Evolutionary conservation across 371 early-diverging fungal species (phyloP).

Genomic region (Mucor piriformis): DNA sequence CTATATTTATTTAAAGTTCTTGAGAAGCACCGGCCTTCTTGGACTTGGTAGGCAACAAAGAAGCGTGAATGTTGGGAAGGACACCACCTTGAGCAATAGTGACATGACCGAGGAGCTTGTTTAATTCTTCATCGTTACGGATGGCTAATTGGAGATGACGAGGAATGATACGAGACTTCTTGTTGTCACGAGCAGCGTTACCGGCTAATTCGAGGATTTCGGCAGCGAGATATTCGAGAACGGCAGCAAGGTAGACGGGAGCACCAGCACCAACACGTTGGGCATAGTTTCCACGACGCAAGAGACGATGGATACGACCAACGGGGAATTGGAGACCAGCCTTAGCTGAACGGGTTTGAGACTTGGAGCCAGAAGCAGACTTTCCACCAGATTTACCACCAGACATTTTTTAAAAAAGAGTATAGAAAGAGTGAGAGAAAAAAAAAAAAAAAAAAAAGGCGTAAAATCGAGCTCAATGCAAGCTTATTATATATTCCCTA

Average conservation of each 20-base stretch:
- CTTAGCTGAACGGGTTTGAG: slow-evolving; percentile 75
- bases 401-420: slow-evolving; percentile 34
- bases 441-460: slow-evolving; percentile 27
- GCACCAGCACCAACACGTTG: slow-evolving; percentile 92
- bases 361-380: slow-evolving; percentile 58
- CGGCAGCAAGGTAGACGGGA: slow-evolving; percentile 92
- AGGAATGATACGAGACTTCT: slow-evolving; percentile 91
- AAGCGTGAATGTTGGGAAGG: slow-evolving; percentile 80
- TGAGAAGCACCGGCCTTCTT: slow-evolving; percentile 62
- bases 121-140: slow-evolving; percentile 94
- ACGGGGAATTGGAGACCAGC: slow-evolving; percentile 96
- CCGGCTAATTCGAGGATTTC: slow-evolving; percentile 95
- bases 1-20: slow-evolving; percentile 42
- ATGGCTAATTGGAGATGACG: slow-evolving; percentile 89
- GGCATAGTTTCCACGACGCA: slow-evolving; percentile 93
- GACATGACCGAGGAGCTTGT: slow-evolving; percentile 88
- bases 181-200: slow-evolving; percentile 93
- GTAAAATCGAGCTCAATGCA: too few relatives aligned
- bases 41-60: slow-evolving; percentile 66
- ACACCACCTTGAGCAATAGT: slow-evolving; percentile 87
- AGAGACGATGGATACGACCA: slow-evolving; percentile 95
- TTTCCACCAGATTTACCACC: slow-evolving; percentile 56
- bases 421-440: slow-evolving; percentile 12
- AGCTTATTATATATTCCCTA: slow-evolving; percentile 21
- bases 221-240: slow-evolving; percentile 92